Percentiles rank a stretch among this genome's conserved stretches.
These are phyloP conservation scores for Gracilariopsis chorda DNA, from an alignment of 23 red algal genomes.

Conservation along the genomic window DNA sequence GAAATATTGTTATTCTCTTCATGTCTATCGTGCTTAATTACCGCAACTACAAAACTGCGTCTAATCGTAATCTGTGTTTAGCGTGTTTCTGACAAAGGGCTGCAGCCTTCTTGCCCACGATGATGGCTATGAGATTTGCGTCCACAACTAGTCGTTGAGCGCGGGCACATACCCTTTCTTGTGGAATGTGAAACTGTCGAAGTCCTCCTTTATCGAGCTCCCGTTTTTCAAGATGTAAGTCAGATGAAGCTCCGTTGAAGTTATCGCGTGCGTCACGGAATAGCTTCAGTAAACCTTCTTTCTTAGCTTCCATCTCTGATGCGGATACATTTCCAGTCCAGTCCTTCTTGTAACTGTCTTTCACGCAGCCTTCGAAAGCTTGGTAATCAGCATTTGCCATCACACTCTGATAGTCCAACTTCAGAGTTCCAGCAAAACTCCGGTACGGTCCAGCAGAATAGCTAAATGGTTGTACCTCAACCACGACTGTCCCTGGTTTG, in stretches of 20 bases:
- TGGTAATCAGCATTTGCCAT: constrained; percentile 60
- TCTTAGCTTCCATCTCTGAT: constrained; percentile 17
- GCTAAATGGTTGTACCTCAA: constrained; percentile 74
- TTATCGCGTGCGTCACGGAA: constrained; percentile 14
- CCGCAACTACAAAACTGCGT: not conserved
- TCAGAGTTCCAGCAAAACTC: constrained; percentile 59
- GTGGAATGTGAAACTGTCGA: constrained; percentile 27
- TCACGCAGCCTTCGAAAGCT: constrained; percentile 55
- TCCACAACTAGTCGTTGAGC: constrained; percentile 20
- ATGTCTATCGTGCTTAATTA: too few relatives aligned
- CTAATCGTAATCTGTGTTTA: not conserved
- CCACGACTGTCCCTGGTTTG: constrained; percentile 21
- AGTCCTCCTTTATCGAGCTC: not conserved
- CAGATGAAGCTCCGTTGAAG: constrained; percentile 21
- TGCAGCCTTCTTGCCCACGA: constrained; percentile 33
- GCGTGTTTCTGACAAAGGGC: constrained; percentile 4
- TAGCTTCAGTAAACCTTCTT: constrained; percentile 29
- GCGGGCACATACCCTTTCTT: constrained; percentile 43
- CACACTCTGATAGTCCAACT: constrained; percentile 26
- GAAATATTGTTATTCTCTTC: not conserved
- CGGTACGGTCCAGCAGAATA: constrained; percentile 65
- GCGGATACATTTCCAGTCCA: not conserved
- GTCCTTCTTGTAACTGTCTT: constrained; percentile 30
- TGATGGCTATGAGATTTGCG: constrained; percentile 13
- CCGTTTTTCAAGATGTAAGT: not conserved